Conservation (phyloP, 345 rosid genomes). For the Ceriops decandra region DNA sequence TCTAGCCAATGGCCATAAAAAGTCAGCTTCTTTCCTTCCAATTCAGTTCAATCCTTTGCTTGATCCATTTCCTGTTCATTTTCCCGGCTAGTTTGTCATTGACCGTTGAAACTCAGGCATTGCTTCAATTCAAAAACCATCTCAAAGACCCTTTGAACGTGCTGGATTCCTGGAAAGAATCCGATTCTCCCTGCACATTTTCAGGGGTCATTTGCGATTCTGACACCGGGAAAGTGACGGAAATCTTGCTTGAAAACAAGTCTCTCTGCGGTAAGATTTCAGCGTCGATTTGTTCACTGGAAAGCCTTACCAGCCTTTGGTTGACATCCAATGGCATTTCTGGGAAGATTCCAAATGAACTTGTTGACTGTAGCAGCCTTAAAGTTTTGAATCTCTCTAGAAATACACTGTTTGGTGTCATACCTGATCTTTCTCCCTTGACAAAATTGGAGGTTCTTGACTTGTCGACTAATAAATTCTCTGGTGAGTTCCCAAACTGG, state of each 20-base stretch:
- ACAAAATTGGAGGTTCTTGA: slow-evolving; percentile 49
- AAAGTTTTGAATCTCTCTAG: slow-evolving; percentile 50
- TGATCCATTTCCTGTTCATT: slow-evolving; percentile 16
- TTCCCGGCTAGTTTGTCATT: slow-evolving; percentile 40
- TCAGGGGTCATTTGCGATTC: slow-evolving; percentile 58
- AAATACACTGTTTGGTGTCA: slow-evolving; percentile 45
- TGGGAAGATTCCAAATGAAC: slow-evolving; percentile 53
- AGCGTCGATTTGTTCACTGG: slow-evolving; percentile 47
- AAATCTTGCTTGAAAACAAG: slow-evolving; percentile 44
- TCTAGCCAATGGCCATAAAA: slow-evolving; percentile 1
- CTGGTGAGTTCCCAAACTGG: slow-evolving; percentile 66
- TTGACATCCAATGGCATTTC: slow-evolving; percentile 48
- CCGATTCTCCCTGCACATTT: slow-evolving; percentile 56
- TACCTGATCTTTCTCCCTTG: slow-evolving; percentile 64
- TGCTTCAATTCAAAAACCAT: slow-evolving; percentile 55
- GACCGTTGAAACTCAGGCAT: slow-evolving; percentile 48
- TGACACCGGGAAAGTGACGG: slow-evolving; percentile 41
- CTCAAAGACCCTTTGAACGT: slow-evolving; percentile 56
- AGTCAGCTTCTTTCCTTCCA: slow-evolving; percentile 10
- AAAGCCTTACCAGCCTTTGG: slow-evolving; percentile 38
- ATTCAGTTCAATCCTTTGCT: slow-evolving; percentile 12
- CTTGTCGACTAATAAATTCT: slow-evolving; percentile 44
- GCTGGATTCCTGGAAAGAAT: slow-evolving; percentile 62
- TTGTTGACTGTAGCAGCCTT: slow-evolving; percentile 46
- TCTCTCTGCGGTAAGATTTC: slow-evolving; percentile 67